Evolutionary conservation across 495 filamentous ascomycete genomes (phyloP), one percentile per base, ranked within the genome.

Genomic region (Jackrogersella minutella): DNA sequence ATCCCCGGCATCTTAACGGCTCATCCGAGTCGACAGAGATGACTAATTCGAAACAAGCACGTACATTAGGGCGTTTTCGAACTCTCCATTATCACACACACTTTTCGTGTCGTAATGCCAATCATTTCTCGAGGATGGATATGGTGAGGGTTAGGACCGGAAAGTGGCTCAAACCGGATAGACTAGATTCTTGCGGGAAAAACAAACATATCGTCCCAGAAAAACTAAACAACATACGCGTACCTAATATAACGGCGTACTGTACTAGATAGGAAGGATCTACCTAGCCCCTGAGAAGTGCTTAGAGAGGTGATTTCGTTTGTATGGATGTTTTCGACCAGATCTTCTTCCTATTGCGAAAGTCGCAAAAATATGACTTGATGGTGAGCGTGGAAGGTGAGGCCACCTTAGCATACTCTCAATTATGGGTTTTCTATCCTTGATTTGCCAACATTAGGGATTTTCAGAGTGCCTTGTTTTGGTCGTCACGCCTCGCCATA

Each of bases 11-110:
- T 61, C 61, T 69, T 31, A 52, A 69, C 66, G 61, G 56, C 66
- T 62, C 50, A 69, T 65, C 66, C 66, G 66, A 69, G 66, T 69
- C 61, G 66, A 62, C 46, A 49, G 56, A 69, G 66, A 69, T 69
- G 66, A 69, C 66, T 69, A 69, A 69, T 62, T 69, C 61, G 66
- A 69, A 69, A 69, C 66, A 53, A 44, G 66, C 66, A 69, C 66
- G 56, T 69, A 69, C 66, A 69, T 69, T 69, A 69, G 66, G 61
- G 61, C 61, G 61, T 65, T 65, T 61, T 69, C 66, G 60, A 53
- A 39, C 55, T 57, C 55, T 28, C 33, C 34, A 52, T 54, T 46
- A 59, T 64, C 66, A 69, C 56, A 63, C 61, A 40, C 59, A 44
- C 58, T 54, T 57, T 58, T 64, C 51, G 54, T 36, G 58, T 47